A percentile compares a stretch with the other conserved stretches of the same genome.
Evolutionary conservation across 768 basidiomycete genomes (phyloP).

Genomic region (Termitomyces heimii): DNA sequence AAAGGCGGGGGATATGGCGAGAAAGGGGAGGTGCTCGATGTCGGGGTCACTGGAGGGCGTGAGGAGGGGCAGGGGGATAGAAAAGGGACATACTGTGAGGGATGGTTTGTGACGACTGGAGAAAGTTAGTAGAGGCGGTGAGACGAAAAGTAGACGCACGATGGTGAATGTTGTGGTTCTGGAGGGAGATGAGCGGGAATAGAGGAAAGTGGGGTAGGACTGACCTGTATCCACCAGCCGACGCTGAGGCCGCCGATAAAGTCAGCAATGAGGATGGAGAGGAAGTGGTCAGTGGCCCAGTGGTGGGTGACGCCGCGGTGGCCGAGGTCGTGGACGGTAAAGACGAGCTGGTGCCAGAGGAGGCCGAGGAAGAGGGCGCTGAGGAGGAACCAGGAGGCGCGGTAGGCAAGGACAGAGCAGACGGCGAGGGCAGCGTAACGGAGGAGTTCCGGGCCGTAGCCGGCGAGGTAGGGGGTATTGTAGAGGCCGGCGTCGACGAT

Average conservation of each 20-base stretch:
- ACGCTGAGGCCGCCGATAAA: conserved; percentile 91
- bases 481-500: conserved; percentile 81
- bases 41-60: conserved; percentile 61
- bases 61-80: background rate
- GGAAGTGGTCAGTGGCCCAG: conserved; percentile 73
- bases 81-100: conserved; percentile 67
- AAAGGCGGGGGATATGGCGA: conserved; percentile 88
- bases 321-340: conserved; percentile 90
- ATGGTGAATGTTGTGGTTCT: conserved; percentile 63
- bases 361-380: conserved; percentile 83
- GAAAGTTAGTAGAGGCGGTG: conserved; percentile 9
- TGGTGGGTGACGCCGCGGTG: conserved; percentile 91
- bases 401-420: conserved; percentile 57
- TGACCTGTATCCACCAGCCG: conserved; percentile 96
- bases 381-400: conserved; percentile 54
- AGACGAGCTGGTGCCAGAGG: conserved; percentile 94
- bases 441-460: conserved; percentile 85
- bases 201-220: conserved; percentile 22
- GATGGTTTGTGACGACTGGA: conserved; percentile 94
- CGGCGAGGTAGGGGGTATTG: conserved; percentile 72
- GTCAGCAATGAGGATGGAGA: conserved; percentile 77
- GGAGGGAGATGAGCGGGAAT: conserved; percentile 7
- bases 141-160: conserved; percentile 3
- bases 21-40: conserved; percentile 87
- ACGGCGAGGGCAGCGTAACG: conserved; percentile 67